These are phyloP conservation scores for Paecilomyces formosus DNA, from an alignment of 2,329 filamentous ascomycete genomes.

Conservation along the genomic window DNA sequence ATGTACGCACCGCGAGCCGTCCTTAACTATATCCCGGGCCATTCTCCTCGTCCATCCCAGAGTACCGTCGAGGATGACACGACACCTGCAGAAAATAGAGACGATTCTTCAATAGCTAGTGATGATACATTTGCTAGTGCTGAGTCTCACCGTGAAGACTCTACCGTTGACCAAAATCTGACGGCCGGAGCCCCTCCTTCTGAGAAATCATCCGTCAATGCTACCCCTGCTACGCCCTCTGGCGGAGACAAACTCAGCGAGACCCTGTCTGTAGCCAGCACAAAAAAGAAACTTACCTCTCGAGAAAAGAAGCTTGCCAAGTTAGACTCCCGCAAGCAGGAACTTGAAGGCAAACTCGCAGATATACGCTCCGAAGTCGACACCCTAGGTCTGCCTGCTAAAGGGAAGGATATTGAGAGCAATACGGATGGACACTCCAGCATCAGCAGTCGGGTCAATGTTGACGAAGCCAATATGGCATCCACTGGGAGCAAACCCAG, in stretches of 20 bases:
- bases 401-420: constrained; percentile 1
- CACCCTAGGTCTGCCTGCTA: constrained; percentile 13
- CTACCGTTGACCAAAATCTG: not conserved
- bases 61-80: not conserved
- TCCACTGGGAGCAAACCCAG: constrained; percentile 3
- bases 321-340: constrained; percentile 31
- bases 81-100: constrained; percentile 6
- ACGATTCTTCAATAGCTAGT: constrained; percentile 15
- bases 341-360: constrained; percentile 31
- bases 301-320: constrained; percentile 39
- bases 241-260: not conserved
- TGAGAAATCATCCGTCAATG: not conserved
- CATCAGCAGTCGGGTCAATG: not conserved
- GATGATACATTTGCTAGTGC: constrained; percentile 20
- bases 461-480: not conserved
- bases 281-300: constrained; percentile 23
- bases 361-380: constrained; percentile 26
- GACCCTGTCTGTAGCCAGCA: constrained; percentile 8
- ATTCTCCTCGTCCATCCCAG: constrained; percentile 10
- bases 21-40: constrained; percentile 39
- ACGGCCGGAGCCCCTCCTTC: not conserved
- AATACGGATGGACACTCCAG: constrained; percentile 5
- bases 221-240: not conserved
- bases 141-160: constrained; percentile 13
- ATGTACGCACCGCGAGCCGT: constrained; percentile 44